phyloP scores from a whole-genome alignment of 768 basidiomycete species.

The Mycena polygramma region DNA sequence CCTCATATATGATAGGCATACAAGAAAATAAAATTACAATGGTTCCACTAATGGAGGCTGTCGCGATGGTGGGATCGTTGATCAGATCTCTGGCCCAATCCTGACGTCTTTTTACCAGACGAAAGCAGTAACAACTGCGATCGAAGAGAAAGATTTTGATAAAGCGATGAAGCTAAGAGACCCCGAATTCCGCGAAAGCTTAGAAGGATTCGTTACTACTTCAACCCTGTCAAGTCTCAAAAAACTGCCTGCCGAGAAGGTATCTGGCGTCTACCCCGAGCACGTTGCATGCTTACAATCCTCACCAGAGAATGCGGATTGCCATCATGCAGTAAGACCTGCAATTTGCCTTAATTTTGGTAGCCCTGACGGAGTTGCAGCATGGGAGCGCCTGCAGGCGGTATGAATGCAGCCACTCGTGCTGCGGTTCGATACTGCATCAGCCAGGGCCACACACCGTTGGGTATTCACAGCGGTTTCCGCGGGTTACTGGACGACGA shows the following conservation, averaged over 20 bases:
- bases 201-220: constrained; percentile 87
- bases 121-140: constrained; percentile 85
- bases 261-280: constrained; percentile 39
- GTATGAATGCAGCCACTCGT: constrained; percentile 98
- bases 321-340: constrained; percentile 86
- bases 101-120: constrained; percentile 65
- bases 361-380: constrained; percentile 54
- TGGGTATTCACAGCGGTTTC: constrained; percentile 97
- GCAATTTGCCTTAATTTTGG: constrained; percentile 8
- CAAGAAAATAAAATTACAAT: constrained; percentile 95
- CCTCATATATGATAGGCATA: constrained; percentile 98
- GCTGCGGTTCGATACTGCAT: constrained; percentile 95
- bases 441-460: constrained; percentile 91
- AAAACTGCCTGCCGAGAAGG: constrained; percentile 65
- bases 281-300: constrained; percentile 30
- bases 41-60: constrained; percentile 93
- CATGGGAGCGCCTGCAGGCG: constrained; percentile 96
- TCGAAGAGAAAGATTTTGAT: constrained; percentile 85
- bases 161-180: constrained; percentile 92
- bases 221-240: constrained; percentile 71
- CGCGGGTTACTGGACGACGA: constrained; percentile 93
- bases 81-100: neutral
- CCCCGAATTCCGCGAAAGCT: constrained; percentile 88
- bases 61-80: constrained; percentile 72
- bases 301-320: constrained; percentile 75